Conservation (phyloP, 495 filamentous ascomycete species). For the Thermothielavioides terrestris region DNA sequence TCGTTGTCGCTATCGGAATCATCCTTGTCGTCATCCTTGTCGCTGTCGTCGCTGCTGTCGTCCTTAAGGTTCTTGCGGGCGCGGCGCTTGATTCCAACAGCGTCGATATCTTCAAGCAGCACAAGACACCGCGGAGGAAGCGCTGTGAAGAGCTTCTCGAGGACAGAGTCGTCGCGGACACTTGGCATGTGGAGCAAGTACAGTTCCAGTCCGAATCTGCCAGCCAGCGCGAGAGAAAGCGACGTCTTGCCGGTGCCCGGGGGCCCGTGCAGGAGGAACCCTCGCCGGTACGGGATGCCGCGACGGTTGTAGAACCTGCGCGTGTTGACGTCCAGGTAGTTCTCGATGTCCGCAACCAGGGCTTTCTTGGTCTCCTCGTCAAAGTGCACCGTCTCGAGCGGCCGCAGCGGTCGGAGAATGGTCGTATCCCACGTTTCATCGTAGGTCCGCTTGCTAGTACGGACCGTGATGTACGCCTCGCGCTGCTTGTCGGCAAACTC, state of each 20-base stretch:
- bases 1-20: constrained; percentile 3
- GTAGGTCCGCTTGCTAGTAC: constrained; percentile 19
- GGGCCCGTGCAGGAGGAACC: constrained; percentile 55
- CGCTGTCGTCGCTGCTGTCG: constrained; percentile 16
- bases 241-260: constrained; percentile 62
- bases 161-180: constrained; percentile 34
- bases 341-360: constrained; percentile 65
- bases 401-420: constrained; percentile 36
- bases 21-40: constrained; percentile 21
- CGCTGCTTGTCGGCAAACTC: constrained; percentile 41
- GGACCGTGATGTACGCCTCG: constrained; percentile 37
- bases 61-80: constrained; percentile 17
- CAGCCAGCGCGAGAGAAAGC: constrained; percentile 54
- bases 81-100: constrained; percentile 42
- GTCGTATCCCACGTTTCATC: constrained; percentile 36
- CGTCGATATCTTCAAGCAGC: constrained; percentile 61
- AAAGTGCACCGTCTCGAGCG: constrained; percentile 40
- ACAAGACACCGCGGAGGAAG: constrained; percentile 56
- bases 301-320: constrained; percentile 60
- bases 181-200: constrained; percentile 53
- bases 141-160: constrained; percentile 48
- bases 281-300: constrained; percentile 57
- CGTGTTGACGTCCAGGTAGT: constrained; percentile 67
- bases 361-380: constrained; percentile 51
- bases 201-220: constrained; percentile 54